Conservation (phyloP, 75 land plant species). For the Sequoia sempervirens region DNA sequence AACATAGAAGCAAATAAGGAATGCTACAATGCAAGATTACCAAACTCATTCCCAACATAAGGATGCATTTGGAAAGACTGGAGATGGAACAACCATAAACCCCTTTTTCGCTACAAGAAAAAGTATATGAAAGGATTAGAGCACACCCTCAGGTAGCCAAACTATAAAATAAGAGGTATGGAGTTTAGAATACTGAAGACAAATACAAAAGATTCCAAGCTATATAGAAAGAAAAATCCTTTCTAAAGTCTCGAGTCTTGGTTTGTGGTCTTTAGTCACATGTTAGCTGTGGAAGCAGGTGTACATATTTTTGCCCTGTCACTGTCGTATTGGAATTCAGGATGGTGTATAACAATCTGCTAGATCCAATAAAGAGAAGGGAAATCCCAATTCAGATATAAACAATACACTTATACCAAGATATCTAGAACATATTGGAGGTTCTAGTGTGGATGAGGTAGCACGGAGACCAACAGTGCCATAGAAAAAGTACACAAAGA, state of each 20-base stretch:
- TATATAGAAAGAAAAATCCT: not conserved
- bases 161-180: not conserved
- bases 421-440: not conserved
- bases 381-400: not conserved
- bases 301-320: not conserved
- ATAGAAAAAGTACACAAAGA: not conserved
- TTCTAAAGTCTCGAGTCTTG: not conserved
- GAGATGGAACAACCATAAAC: not conserved
- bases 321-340: not conserved
- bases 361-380: not conserved
- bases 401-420: not conserved
- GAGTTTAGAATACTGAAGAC: not conserved
- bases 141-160: not conserved
- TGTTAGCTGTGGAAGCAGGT: not conserved
- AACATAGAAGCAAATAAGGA: not conserved
- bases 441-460: not conserved
- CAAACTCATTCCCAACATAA: not conserved
- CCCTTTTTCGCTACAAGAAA: no score
- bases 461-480: not conserved
- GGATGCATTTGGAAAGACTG: not conserved
- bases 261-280: not conserved
- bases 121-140: not conserved
- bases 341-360: not conserved
- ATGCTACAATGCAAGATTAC: not conserved
- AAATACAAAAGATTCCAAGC: not conserved